Evolutionary conservation across 768 basidiomycete species (phyloP).

Genomic region (Kwoniella bestiolae): DNA sequence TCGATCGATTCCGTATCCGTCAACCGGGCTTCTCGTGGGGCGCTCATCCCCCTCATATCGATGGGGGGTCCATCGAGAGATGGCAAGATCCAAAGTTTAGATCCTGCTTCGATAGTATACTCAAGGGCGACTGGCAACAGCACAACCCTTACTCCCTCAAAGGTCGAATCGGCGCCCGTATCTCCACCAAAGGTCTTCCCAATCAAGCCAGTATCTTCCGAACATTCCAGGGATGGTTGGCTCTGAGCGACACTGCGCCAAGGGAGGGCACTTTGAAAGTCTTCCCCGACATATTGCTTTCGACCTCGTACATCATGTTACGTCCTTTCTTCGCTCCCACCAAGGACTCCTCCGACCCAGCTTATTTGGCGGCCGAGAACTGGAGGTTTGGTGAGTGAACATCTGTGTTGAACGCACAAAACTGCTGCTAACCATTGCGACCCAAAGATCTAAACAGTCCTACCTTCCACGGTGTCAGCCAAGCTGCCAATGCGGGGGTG

Average conservation of each 20-base stretch:
- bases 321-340: constrained; percentile 69
- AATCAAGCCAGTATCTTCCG: constrained; percentile 56
- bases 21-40: constrained; percentile 37
- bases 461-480: constrained; percentile 63
- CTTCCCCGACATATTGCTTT: constrained; percentile 69
- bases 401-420: not conserved
- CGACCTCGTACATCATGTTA: constrained; percentile 73
- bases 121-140: constrained; percentile 37
- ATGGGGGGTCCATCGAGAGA: constrained; percentile 43
- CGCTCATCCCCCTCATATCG: constrained; percentile 44
- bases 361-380: constrained; percentile 13
- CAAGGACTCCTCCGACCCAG: not conserved
- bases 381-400: constrained; percentile 26
- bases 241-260: constrained; percentile 70
- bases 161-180: constrained; percentile 33
- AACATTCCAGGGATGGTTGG: constrained; percentile 76
- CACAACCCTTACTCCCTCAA: constrained; percentile 43
- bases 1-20: constrained; percentile 59
- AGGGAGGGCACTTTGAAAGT: constrained; percentile 65
- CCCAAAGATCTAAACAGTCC: constrained; percentile 62
- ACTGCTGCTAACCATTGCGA: not conserved
- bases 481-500: constrained; percentile 26
- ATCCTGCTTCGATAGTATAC: constrained; percentile 63
- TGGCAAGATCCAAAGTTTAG: constrained; percentile 25
- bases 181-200: constrained; percentile 22